phyloP scores from a whole-genome alignment of 2,329 filamentous ascomycete species.

The Aspergillus sergii region DNA sequence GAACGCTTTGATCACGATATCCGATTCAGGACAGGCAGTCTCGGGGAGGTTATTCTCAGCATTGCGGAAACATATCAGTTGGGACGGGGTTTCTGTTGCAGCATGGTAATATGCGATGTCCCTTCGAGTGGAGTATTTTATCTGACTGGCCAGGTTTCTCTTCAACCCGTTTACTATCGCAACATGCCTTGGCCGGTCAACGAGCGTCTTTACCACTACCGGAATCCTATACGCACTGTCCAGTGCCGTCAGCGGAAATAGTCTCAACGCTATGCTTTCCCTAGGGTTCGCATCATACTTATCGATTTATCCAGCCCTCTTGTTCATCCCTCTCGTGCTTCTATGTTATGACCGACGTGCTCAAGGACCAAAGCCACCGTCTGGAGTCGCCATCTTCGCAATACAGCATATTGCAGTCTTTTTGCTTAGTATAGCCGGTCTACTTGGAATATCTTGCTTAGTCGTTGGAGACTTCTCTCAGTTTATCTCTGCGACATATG shows the following conservation, averaged over 20 bases:
- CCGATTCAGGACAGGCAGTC: conserved; percentile 76
- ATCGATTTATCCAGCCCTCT: conserved; percentile 85
- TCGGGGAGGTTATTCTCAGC: conserved; percentile 78
- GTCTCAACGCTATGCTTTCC: conserved; percentile 77
- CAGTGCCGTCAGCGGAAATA: conserved; percentile 74
- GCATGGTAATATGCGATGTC: conserved; percentile 63
- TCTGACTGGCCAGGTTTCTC: conserved; percentile 66
- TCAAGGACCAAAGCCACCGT: conserved; percentile 34
- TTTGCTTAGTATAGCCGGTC: conserved; percentile 55
- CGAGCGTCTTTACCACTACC: conserved; percentile 83
- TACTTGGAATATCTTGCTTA: conserved; percentile 72
- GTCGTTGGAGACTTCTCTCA: conserved; percentile 80
- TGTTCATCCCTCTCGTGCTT: conserved; percentile 79
- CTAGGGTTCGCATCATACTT: conserved; percentile 87
- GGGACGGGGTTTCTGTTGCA: conserved; percentile 74
- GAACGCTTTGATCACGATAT: conserved; percentile 75
- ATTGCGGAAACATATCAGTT: conserved; percentile 71
- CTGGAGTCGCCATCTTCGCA: conserved; percentile 53
- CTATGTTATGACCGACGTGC: conserved; percentile 73
- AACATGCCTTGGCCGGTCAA: conserved; percentile 87
- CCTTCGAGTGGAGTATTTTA: not conserved
- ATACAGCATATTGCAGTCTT: conserved; percentile 58
- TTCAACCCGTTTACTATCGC: conserved; percentile 95
- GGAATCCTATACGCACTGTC: conserved; percentile 83
- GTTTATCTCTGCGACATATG: conserved; percentile 87